Evolutionary conservation across 768 basidiomycete genomes (phyloP).

Genomic region (Mycena indigotica): DNA sequence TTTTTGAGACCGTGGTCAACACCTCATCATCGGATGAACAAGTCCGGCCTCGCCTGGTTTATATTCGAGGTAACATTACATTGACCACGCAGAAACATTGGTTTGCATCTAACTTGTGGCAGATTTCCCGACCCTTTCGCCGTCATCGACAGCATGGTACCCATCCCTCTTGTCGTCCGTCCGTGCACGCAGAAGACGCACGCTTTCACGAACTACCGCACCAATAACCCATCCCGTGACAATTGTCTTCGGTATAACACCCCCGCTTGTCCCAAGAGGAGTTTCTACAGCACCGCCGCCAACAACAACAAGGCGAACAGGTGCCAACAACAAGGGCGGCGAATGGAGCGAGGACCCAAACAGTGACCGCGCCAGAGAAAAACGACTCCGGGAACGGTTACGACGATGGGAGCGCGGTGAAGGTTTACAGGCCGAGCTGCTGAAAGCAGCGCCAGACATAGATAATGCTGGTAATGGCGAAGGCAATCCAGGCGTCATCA

Average conservation of each 20-base stretch:
- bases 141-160: slow-evolving; percentile 78
- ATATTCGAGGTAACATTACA: slow-evolving; percentile 69
- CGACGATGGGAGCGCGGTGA: slow-evolving; percentile 75
- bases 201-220: slow-evolving; percentile 60
- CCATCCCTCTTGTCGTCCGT: slow-evolving; percentile 78
- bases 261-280: slow-evolving; percentile 48
- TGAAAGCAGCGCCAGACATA: slow-evolving; percentile 46
- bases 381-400: slow-evolving; percentile 69
- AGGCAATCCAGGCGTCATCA: slow-evolving; percentile 47
- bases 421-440: slow-evolving; percentile 63
- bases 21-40: slow-evolving; percentile 39
- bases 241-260: slow-evolving; percentile 87
- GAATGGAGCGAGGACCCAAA: slow-evolving; percentile 71
- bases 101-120: not conserved
- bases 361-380: slow-evolving; percentile 70
- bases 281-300: slow-evolving; percentile 29
- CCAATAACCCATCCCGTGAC: slow-evolving; percentile 70
- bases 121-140: slow-evolving; percentile 75
- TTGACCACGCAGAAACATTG: not conserved
- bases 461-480: slow-evolving; percentile 40
- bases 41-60: slow-evolving; percentile 70
- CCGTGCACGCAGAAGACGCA: slow-evolving; percentile 70
- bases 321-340: slow-evolving; percentile 27
- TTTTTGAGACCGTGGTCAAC: slow-evolving; percentile 81
- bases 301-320: not conserved